Conservation (phyloP, 257 asterid genomes). For the Solanum sejunctum region DNA sequence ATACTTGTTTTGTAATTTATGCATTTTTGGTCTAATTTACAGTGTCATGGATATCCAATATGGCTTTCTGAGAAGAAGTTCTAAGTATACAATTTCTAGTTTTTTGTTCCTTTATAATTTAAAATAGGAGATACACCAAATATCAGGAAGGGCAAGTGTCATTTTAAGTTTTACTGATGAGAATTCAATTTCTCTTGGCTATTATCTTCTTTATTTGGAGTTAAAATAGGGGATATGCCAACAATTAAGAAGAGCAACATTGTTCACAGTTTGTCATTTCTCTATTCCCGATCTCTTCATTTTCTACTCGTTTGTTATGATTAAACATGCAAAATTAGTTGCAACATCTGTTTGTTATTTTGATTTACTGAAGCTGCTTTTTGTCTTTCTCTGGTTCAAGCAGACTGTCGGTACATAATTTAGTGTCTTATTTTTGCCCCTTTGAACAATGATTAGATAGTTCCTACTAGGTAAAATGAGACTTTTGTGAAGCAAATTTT, state of each 20-base stretch:
- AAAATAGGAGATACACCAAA: neutral
- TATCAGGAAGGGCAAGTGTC: neutral
- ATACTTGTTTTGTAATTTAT: neutral
- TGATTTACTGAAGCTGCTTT: neutral
- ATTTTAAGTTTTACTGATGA: neutral
- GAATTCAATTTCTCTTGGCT: neutral
- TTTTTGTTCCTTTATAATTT: neutral
- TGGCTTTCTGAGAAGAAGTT: neutral
- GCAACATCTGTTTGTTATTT: neutral
- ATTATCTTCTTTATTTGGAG: neutral
- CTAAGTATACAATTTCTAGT: neutral
- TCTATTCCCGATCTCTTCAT: neutral
- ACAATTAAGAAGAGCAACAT: neutral
- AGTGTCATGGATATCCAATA: neutral
- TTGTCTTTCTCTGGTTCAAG: neutral
- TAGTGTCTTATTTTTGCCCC: neutral
- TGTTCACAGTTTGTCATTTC: neutral
- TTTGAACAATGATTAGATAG: neutral
- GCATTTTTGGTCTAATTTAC: neutral
- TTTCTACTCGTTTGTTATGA: neutral
- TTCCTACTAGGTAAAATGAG: neutral
- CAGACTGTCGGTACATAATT: neutral
- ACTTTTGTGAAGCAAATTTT: neutral
- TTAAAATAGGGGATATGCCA: neutral
- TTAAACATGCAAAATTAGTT: neutral